Conservation (phyloP, 2,329 filamentous ascomycete species). For the Aureobasidium zeae region DNA sequence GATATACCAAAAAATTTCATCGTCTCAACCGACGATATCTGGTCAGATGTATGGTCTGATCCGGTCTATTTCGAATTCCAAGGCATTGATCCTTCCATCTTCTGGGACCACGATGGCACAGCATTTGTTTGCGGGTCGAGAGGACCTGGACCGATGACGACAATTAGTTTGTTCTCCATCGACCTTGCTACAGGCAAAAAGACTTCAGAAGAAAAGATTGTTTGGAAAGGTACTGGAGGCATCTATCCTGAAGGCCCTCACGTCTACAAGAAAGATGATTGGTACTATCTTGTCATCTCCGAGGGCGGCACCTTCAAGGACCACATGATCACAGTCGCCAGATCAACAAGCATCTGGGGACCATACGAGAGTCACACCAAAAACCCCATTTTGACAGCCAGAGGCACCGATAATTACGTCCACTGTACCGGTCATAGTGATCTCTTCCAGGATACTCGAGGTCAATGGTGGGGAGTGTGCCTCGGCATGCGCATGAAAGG, state of each 20-base stretch:
- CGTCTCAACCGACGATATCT: neutral
- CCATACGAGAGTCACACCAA: conserved; percentile 22
- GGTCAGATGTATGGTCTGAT: conserved; percentile 35
- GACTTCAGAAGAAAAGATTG: conserved; percentile 16
- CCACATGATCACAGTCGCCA: conserved; percentile 33
- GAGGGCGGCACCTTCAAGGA: conserved; percentile 34
- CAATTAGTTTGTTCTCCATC: conserved; percentile 26
- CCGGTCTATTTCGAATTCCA: conserved; percentile 38
- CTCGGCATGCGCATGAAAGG: conserved; percentile 36
- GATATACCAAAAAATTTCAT: conserved; percentile 1
- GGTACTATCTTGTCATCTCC: conserved; percentile 31
- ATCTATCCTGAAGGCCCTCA: conserved; percentile 31
- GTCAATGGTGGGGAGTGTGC: conserved; percentile 47
- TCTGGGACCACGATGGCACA: conserved; percentile 49
- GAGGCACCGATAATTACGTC: conserved; percentile 8
- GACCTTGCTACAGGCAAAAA: conserved; percentile 28
- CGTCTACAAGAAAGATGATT: conserved; percentile 31
- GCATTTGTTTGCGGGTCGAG: conserved; percentile 36
- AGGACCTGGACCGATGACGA: conserved; percentile 20
- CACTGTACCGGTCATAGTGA: neutral
- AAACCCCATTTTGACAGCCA: conserved; percentile 24
- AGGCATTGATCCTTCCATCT: conserved; percentile 46
- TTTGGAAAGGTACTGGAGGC: conserved; percentile 32
- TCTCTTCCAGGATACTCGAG: conserved; percentile 40
- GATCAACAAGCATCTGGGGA: conserved; percentile 27